These are phyloP conservation scores for Exophiala aquamarina DNA, from an alignment of 2,329 filamentous ascomycete species.

Conservation along the genomic window DNA sequence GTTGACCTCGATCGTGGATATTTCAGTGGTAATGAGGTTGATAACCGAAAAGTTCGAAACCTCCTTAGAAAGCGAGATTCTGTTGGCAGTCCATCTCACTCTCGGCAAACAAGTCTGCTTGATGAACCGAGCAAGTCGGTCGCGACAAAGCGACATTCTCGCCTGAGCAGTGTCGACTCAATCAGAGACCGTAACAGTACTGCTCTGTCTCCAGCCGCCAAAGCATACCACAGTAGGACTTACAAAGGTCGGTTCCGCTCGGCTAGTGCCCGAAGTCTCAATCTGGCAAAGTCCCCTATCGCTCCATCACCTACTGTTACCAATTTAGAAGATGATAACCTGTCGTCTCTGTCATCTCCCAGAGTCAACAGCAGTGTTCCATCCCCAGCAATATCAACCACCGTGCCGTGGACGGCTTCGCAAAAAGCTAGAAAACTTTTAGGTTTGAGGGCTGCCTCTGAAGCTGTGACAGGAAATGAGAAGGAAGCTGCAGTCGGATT, in stretches of 20 bases:
- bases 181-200: constrained; percentile 56
- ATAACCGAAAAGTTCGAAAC: constrained; percentile 69
- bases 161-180: constrained; percentile 77
- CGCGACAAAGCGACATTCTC: constrained; percentile 70
- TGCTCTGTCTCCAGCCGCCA: constrained; percentile 57
- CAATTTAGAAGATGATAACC: constrained; percentile 49
- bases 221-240: constrained; percentile 67
- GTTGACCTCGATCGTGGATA: constrained; percentile 81
- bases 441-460: constrained; percentile 82
- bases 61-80: constrained; percentile 72
- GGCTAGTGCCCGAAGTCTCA: constrained; percentile 57
- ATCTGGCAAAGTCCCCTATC: constrained; percentile 40
- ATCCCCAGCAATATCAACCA: constrained; percentile 49
- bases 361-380: constrained; percentile 51
- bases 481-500: constrained; percentile 49
- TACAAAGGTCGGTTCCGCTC: constrained; percentile 56
- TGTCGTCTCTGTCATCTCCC: constrained; percentile 41
- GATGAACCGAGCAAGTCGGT: constrained; percentile 71
- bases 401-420: constrained; percentile 51
- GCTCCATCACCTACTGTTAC: constrained; percentile 55
- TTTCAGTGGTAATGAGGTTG: constrained; percentile 85
- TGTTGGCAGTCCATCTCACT: constrained; percentile 48
- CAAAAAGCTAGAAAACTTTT: constrained; percentile 62
- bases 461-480: constrained; percentile 59
- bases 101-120: constrained; percentile 72